Conservation (phyloP, 306 rosid species). For the Quercus ilex region DNA sequence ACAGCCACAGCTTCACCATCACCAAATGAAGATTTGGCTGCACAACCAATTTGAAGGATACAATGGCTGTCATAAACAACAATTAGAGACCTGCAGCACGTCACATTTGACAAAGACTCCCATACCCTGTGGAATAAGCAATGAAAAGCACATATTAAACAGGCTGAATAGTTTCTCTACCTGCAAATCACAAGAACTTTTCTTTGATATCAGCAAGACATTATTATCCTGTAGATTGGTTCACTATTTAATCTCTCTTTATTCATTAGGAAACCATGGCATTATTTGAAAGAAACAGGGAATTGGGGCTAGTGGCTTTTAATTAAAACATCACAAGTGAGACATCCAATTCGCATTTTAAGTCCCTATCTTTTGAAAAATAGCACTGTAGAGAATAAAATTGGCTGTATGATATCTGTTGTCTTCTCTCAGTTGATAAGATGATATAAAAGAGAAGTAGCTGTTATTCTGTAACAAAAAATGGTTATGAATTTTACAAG, state of each 20-base stretch:
- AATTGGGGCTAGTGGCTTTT: background rate
- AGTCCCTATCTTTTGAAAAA: background rate
- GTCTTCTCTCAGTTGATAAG: background rate
- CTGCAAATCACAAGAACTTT: background rate
- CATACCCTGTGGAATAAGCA: constrained; percentile 62
- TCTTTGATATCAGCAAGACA: background rate
- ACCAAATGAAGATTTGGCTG: constrained; percentile 47
- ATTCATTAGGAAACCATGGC: background rate
- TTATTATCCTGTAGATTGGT: background rate
- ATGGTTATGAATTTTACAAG: background rate
- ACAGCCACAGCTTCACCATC: constrained; percentile 58
- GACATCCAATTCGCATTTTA: background rate
- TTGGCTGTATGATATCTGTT: background rate
- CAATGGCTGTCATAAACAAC: constrained; percentile 63
- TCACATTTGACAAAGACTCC: constrained; percentile 62
- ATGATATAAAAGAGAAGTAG: background rate
- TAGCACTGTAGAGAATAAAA: background rate
- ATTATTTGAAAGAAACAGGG: background rate
- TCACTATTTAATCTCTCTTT: background rate
- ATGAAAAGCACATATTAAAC: constrained; percentile 26
- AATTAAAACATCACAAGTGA: background rate
- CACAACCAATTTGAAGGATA: constrained; percentile 78
- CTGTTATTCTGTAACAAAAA: background rate
- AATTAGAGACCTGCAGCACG: constrained; percentile 77
- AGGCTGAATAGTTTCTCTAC: background rate